Percentiles rank a stretch among this genome's conserved stretches.
These are phyloP conservation scores for Pichia californica DNA, from an alignment of 805 yeast species.

Conservation along the genomic window DNA sequence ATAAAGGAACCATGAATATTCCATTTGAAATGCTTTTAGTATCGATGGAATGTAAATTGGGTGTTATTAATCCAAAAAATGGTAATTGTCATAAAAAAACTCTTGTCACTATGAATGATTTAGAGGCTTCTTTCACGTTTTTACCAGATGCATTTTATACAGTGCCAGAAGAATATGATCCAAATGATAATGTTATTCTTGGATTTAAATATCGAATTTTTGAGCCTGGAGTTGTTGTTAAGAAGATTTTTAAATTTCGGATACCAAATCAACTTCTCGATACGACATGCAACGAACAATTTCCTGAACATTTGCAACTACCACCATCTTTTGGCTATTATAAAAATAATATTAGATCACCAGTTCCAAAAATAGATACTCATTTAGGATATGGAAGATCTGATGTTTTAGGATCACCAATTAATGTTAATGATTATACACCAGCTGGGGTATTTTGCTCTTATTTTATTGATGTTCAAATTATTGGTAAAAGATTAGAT, in stretches of 20 bases:
- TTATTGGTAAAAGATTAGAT: slow-evolving; percentile 39
- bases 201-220: slow-evolving; percentile 37
- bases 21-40: slow-evolving; percentile 58
- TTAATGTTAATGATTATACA: slow-evolving; percentile 40
- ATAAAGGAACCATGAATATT: slow-evolving; percentile 33
- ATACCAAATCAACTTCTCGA: slow-evolving; percentile 43
- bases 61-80: neutral
- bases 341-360: slow-evolving; percentile 3
- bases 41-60: slow-evolving; percentile 44
- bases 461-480: slow-evolving; percentile 45
- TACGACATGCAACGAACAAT: slow-evolving; percentile 13
- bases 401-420: slow-evolving; percentile 42
- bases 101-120: slow-evolving; percentile 4
- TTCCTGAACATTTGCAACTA: slow-evolving; percentile 27
- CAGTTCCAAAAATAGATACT: slow-evolving; percentile 25
- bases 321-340: slow-evolving; percentile 36
- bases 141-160: too few species aligned
- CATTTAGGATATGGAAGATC: slow-evolving; percentile 48
- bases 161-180: too few species aligned
- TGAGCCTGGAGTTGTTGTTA: slow-evolving; percentile 39
- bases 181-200: slow-evolving; percentile 19
- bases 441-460: slow-evolving; percentile 36
- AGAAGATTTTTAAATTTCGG: slow-evolving; percentile 50
- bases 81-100: neutral
- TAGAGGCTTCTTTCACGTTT: too few species aligned